phyloP scores from a whole-genome alignment of 805 yeast genomes.

The Starmerella riodocensis region DNA sequence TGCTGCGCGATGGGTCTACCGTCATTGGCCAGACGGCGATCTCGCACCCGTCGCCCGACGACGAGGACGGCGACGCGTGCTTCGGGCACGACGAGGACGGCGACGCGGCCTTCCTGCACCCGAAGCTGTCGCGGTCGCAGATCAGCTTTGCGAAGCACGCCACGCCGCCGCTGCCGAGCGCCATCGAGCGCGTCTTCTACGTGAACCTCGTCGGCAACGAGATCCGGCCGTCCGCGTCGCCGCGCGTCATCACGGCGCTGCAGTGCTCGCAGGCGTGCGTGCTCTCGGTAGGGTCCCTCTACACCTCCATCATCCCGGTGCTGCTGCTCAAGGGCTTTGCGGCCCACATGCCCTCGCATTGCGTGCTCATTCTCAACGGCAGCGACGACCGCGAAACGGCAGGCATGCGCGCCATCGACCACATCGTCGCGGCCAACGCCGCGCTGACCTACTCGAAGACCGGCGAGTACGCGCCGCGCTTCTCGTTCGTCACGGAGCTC shows the following conservation, averaged over 20 bases:
- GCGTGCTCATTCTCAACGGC: constrained; percentile 59
- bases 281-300: constrained; percentile 75
- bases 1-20: constrained; percentile 50
- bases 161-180: constrained; percentile 53
- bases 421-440: constrained; percentile 41
- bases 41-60: constrained; percentile 51
- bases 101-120: constrained; percentile 44
- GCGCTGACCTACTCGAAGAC: constrained; percentile 41
- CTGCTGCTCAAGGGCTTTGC: constrained; percentile 48
- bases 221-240: constrained; percentile 59
- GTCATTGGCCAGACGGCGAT: constrained; percentile 89
- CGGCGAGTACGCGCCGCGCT: not conserved
- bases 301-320: constrained; percentile 78
- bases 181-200: constrained; percentile 60
- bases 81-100: not conserved
- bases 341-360: constrained; percentile 16
- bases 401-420: constrained; percentile 49
- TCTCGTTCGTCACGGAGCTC: constrained; percentile 45
- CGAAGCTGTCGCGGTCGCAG: constrained; percentile 62
- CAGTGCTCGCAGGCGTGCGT: constrained; percentile 41
- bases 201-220: constrained; percentile 83
- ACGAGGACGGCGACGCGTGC: constrained; percentile 6
- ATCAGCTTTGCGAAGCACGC: constrained; percentile 53
- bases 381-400: constrained; percentile 65
- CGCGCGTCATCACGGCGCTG: constrained; percentile 43